phyloP scores from a whole-genome alignment of 1,139 yeast genomes.

The Yamadazyma membranifaciens region DNA sequence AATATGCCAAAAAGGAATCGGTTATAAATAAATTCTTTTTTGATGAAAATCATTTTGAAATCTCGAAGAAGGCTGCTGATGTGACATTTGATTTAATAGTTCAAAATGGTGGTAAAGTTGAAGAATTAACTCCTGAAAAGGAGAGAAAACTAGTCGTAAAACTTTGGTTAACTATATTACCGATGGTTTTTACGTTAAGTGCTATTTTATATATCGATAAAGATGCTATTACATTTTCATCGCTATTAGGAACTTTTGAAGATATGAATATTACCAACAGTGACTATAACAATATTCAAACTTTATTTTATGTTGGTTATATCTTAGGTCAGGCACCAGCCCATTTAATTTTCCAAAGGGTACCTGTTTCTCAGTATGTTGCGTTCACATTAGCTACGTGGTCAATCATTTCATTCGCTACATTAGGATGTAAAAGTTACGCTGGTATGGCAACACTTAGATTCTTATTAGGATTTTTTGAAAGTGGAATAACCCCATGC shows the following conservation, averaged over 20 bases:
- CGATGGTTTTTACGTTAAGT: conserved; percentile 28
- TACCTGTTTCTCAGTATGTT: conserved; percentile 15
- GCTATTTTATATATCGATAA: conserved; percentile 44
- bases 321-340: conserved; percentile 16
- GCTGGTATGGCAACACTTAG: conserved; percentile 16
- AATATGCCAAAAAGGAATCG: background rate
- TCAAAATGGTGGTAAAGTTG: conserved; percentile 25
- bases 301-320: conserved; percentile 23
- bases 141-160: conserved; percentile 31
- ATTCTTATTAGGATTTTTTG: conserved; percentile 17
- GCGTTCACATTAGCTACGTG: conserved; percentile 13
- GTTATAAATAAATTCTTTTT: conserved; percentile 5
- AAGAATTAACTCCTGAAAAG: conserved; percentile 32
- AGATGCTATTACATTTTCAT: conserved; percentile 41
- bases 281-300: conserved; percentile 35
- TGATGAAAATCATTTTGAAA: conserved; percentile 7
- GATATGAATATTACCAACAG: conserved; percentile 34
- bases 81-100: conserved; percentile 35
- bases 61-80: conserved; percentile 32
- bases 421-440: conserved; percentile 21
- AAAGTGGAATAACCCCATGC: conserved; percentile 18
- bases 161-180: conserved; percentile 29
- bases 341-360: conserved; percentile 15
- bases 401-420: conserved; percentile 31
- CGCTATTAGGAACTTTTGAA: conserved; percentile 40